Evolutionary conservation across 306 rosid species (phyloP).

Genomic region (Fragaria iinumae): DNA sequence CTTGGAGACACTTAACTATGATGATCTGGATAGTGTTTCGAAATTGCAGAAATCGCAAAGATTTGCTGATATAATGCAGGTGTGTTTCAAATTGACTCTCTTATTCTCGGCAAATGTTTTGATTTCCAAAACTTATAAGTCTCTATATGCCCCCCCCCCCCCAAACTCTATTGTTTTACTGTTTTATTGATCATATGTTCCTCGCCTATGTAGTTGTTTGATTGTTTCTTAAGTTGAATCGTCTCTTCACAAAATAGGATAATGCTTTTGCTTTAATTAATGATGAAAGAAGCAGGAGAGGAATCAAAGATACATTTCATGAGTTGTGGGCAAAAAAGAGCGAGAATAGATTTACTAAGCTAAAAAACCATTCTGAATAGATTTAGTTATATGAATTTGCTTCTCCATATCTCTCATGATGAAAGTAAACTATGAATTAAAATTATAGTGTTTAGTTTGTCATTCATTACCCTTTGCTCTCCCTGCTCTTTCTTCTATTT

Average conservation of each 20-base stretch:
- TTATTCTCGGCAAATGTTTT: background rate
- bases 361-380: too few relatives aligned
- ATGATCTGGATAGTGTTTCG: slow-evolving; percentile 91
- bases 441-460: slow-evolving; percentile 16
- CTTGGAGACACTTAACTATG: slow-evolving; percentile 80
- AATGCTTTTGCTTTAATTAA: background rate
- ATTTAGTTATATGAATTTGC: background rate
- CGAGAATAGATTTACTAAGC: background rate
- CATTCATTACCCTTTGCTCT: background rate
- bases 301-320: background rate
- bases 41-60: slow-evolving; percentile 89
- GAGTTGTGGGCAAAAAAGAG: background rate
- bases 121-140: background rate
- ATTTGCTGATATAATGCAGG: slow-evolving; percentile 75
- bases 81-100: slow-evolving; percentile 22
- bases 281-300: background rate
- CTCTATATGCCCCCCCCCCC: background rate
- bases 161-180: background rate
- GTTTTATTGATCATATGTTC: background rate
- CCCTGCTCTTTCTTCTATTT: background rate
- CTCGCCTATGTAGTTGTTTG: background rate
- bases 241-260: background rate
- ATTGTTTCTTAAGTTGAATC: background rate
- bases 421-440: background rate
- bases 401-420: background rate